Base-by-base conservation (phyloP, 768 basidiomycete genomes). In the Roridomyces roridus region DNA sequence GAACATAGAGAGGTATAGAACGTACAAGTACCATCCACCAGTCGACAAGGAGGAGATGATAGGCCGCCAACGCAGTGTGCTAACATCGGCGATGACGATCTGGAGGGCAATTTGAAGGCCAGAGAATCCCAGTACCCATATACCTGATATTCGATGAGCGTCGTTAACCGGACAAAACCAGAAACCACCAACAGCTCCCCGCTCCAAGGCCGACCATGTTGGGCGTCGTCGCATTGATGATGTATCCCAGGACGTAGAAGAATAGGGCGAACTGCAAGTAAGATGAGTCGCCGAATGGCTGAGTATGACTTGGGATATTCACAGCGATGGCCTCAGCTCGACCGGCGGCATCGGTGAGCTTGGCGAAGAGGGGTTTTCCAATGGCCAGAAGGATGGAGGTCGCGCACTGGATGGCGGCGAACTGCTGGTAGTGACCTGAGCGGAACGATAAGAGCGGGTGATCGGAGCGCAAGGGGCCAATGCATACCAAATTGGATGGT, bases 91-190 rank as follows among this genome's bases (percentile, higher is more conserved):
- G 28, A 78, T 75, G 25, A 78, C 70, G 53, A 80, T 78, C 50
- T 78, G 75, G 26, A 77, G 79, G 11, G 80, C 72, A 20, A 81
- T 68, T 55, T 81, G 80, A 36, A 81, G 62, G 6, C 80, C 79
- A 20, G 74, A 78, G 49, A 34, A 50, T 25, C 50, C 53, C 36
- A 62, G 63, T 31, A 46, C 64, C 62, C 42, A 59, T 29, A 64
- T 67, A 75, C 58, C 58, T 59, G 34, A 23, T 18, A 14, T 4
- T 18, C 12, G 1, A 46, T 17, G 21, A 2, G 51, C 18, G 17
- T 37, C 15, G 4, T 36, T 46, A 18, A 51, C 24, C 18, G 29
- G 29, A 37, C 44, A 31, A 41, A 24, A 21, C 7, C 12, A 1
- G 24, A 29, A 39, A 25, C 8, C 11, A 59, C 51, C 12, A 10